These are phyloP conservation scores for Penicillium diatomitis DNA, from an alignment of 495 filamentous ascomycete species.

Conservation along the genomic window DNA sequence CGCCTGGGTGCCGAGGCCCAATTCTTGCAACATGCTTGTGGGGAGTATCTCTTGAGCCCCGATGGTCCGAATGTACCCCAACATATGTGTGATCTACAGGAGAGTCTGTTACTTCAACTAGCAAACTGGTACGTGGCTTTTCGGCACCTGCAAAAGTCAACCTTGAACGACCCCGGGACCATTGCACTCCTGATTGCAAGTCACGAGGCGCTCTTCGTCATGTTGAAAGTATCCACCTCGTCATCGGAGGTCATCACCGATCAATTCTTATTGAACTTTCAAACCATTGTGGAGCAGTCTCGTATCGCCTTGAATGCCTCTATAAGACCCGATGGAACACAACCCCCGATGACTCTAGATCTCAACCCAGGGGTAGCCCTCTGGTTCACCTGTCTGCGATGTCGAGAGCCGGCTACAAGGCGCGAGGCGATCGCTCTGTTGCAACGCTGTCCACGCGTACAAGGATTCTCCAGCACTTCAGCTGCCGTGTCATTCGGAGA, in stretches of 20 bases:
- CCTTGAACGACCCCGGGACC: slow-evolving; percentile 8
- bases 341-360: slow-evolving; percentile 26
- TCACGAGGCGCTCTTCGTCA: slow-evolving; percentile 19
- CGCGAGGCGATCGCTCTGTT: slow-evolving; percentile 19
- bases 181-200: slow-evolving; percentile 16
- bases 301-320: slow-evolving; percentile 8
- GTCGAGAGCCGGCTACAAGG: slow-evolving; percentile 18
- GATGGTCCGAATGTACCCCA: slow-evolving; percentile 3
- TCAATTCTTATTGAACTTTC: slow-evolving; percentile 13
- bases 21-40: slow-evolving; percentile 13
- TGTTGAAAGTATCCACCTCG: slow-evolving; percentile 8
- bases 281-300: slow-evolving; percentile 20
- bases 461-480: slow-evolving; percentile 17
- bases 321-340: slow-evolving; percentile 11
- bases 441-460: slow-evolving; percentile 11
- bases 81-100: slow-evolving; percentile 6
- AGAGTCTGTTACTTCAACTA: slow-evolving; percentile 7
- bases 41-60: slow-evolving; percentile 2
- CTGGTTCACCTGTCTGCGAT: slow-evolving; percentile 19
- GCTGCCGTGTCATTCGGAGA: slow-evolving; percentile 9
- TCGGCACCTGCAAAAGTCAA: slow-evolving; percentile 8
- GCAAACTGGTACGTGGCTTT: slow-evolving; percentile 18
- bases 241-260: slow-evolving; percentile 12
- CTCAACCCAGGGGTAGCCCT: slow-evolving; percentile 16
- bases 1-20: slow-evolving; percentile 10